Evolutionary conservation across 2,329 filamentous ascomycete species (phyloP), one percentile per base, ranked within the genome.

Genomic region (Sporothrix inflata): DNA sequence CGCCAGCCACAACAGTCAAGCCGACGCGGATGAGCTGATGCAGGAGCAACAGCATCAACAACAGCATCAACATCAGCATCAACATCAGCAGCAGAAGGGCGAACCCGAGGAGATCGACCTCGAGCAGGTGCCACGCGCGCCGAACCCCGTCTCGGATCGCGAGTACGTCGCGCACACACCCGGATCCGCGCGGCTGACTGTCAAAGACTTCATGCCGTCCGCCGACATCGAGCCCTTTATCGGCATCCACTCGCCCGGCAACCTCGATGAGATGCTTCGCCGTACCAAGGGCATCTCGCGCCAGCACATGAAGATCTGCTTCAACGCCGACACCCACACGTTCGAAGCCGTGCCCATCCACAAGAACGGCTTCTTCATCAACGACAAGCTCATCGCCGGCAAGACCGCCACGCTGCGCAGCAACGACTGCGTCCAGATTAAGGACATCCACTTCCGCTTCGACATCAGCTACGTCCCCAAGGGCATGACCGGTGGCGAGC

Each of bases 221-320:
- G 88, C 89, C 0, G 81, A 87, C 73, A 85, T 89, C 72, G 87
- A 89, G 71, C 89, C 90, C 3, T 86, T 92, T 72, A 85, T 94
- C 66, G 88, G 89, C 45, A 92, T 94, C 60, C 92, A 94, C 79
- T 92, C 92, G 3, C 89, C 89, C 0, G 87, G 87, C 1, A 69
- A 53, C 42, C 53, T 73, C 5, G 87, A 87, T 5, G 84, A 88
- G 66, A 88, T 89, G 73, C 87, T 88, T 2, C 84, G 80, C 73
- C 88, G 87, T 74, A 92, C 92, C 68, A 92, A 91, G 78, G 88
- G 87, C 68, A 94, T 94, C 71, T 94, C 92, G 3, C 85, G 92
- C 74, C 84, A 91, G 76, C 92, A 95, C 79, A 83, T 93, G 66
- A 90, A 89, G 77, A 93, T 95, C 76, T 84, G 87, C 63, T 94